Base-by-base conservation (phyloP, 2,329 filamentous ascomycete genomes). In the Ophiostoma angusticollis region DNA sequence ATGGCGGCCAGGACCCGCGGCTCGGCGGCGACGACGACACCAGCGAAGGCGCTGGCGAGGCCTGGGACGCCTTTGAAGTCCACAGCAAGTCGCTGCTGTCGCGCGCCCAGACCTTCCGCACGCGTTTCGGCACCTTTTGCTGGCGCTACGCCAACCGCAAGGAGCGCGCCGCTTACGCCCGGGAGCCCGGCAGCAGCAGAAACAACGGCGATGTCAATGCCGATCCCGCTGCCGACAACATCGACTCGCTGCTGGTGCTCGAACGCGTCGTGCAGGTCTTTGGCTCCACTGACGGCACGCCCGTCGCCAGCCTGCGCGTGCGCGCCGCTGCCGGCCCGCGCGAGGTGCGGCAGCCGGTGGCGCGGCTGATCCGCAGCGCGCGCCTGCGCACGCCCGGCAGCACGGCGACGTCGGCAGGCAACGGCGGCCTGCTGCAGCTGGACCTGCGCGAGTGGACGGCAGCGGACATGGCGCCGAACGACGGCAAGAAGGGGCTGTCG, bases 121-220 rank as follows among this genome's bases (percentile, higher is more conserved):
- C 66, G 9, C 62, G 62, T 9, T 56, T 65, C 27, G 71, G 70
- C 13, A 60, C 54, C 1, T 73, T 74, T 41, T 60, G 65, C 44
- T 78, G 74, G 74, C 61, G 63, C 11, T 77, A 78, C 51, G 63
- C 62, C 13, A 52, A 55, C n/a, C 67, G 54, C 50, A 62, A 52
- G 35, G 65, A 47, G 41, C 57, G 39, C 14, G 28, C 39, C 1
- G 63, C 62, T 13, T 52, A 55, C n/a, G 67, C 54, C 50, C 62
- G 52, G 35, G 65, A 47, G 41, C 57, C 39, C 14, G 28, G 35
- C 1, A 17, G 16, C 14, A n/a, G 9, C 18, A 13, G 6, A 13
- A 17, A 18, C 12, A 28, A 25, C 5, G 29, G 22, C 13, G 29
- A 24, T n/a, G 28, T 8, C 29, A 12, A 24, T 6, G n/a, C 9